phyloP scores from a whole-genome alignment of 257 asterid species.

The Linderniella brevidens region DNA sequence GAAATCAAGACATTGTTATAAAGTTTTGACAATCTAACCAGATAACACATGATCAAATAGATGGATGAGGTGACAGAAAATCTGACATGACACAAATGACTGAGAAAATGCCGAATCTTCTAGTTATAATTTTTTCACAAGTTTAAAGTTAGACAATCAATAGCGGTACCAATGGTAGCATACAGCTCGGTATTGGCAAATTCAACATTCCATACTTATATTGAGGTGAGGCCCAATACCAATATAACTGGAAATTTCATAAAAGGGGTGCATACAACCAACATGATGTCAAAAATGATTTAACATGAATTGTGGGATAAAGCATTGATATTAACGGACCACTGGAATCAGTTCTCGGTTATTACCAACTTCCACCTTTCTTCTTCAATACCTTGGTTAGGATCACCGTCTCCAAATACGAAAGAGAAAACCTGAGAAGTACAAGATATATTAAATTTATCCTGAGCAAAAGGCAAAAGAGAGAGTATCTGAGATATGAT shows the following conservation, averaged over 20 bases:
- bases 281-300: conserved; percentile 5
- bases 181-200: too few species aligned
- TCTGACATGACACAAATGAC: too few species aligned
- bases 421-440: conserved; percentile 76
- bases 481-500: conserved; percentile 6
- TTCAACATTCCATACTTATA: too few species aligned
- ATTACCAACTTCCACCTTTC: conserved; percentile 99
- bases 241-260: too few species aligned
- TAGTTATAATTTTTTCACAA: too few species aligned
- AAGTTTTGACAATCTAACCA: too few species aligned
- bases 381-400: conserved; percentile 98
- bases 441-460: conserved; percentile 7
- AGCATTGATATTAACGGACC: conserved; percentile 57
- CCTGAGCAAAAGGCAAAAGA: conserved; percentile 7
- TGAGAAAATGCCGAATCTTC: too few species aligned
- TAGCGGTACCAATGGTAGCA: too few species aligned
- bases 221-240: too few species aligned
- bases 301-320: background rate
- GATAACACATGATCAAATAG: too few species aligned
- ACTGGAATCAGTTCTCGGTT: conserved; percentile 67
- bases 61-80: too few species aligned
- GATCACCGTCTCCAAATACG: conserved; percentile 99
- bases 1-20: background rate
- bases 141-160: too few species aligned
- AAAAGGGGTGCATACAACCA: conserved; percentile 4